Evolutionary conservation across 169 alveolate species (phyloP).

Genomic region (Neospora caninum): DNA sequence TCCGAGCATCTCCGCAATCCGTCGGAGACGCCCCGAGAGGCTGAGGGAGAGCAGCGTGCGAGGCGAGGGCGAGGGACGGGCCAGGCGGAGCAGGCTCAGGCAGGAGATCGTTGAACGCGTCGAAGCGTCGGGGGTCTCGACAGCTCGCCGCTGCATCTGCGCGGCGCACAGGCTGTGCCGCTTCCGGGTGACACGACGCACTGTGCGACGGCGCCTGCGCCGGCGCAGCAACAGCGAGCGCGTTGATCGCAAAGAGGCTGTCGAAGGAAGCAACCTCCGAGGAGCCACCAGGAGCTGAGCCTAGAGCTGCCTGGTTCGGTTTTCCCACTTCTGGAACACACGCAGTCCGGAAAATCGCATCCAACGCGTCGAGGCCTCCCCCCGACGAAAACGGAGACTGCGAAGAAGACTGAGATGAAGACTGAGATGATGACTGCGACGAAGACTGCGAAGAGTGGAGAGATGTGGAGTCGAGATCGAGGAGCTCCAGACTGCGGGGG

Average conservation of each 20-base stretch:
- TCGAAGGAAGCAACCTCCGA: background rate
- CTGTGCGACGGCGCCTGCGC: background rate
- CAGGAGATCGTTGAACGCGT: background rate
- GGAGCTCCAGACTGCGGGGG: background rate
- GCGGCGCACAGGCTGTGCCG: background rate
- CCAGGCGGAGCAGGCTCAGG: background rate
- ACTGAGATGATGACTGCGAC: background rate
- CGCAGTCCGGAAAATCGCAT: background rate
- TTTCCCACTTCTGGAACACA: background rate
- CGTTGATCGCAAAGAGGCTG: background rate
- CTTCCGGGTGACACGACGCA: background rate
- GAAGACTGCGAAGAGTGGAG: background rate
- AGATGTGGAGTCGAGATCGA: background rate
- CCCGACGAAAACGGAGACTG: background rate
- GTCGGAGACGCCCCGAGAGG: background rate
- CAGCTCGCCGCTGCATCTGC: background rate
- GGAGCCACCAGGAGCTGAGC: background rate
- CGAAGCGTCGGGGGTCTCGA: background rate
- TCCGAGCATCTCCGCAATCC: background rate
- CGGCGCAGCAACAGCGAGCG: background rate
- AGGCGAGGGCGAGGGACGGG: background rate
- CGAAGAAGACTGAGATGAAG: background rate
- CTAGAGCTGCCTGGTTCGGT: background rate
- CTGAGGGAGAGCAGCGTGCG: background rate
- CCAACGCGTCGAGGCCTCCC: background rate